Evolutionary conservation across 148 eudicot species (phyloP), one percentile per base, ranked within the genome.

Genomic region (Vaccinium corymbosum): DNA sequence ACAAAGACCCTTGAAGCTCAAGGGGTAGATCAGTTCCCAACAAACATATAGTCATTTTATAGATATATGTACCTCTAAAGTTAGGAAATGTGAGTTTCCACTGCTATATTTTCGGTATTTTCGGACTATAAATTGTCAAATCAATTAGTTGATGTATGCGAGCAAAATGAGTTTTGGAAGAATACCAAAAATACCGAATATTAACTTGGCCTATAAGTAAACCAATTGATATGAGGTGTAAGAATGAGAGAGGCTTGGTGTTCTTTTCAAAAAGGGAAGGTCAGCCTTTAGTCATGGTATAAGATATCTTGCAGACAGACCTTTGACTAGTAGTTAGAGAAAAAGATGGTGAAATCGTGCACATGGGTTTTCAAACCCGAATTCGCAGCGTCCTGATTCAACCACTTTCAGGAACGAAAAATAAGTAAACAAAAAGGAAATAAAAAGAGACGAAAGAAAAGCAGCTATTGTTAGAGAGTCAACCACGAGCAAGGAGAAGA

Each of bases 1-100:
- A 59, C 50, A 80, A 56, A 11, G 52, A 57, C 81, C 64, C 66
- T 53, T 29, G 82, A 80, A 80, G 82, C n/a, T 80, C n/a, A 61
- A 80, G 74, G 22, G 53, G 27, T 5, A 1, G n/a, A 46, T 80
- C 32, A 14, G 62, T 42, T 15, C 6, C 9, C 52, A 75, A 46
- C 10, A 73, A 0, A 42, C 1, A 3, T 74, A 73, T 38, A 3
- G 5, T 38, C 42, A 38, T 38, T 4, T 4, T 38, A 38, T 38
- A 42, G 46, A 42, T 52, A 52, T 10, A 9, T 51, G 11, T 52
- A 52, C 8, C 55, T 52, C 55, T 11, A 52, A 52, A 52, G 0
- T 42, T 42, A 42, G 46, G 0, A 42, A 42, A 4, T 42, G 46
- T 0, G 46, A 42, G 46, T 42, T 42, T 42, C 46, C 46, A 42